Evolutionary conservation across 768 basidiomycete species (phyloP).

Genomic region (Thelephora ganbajun): DNA sequence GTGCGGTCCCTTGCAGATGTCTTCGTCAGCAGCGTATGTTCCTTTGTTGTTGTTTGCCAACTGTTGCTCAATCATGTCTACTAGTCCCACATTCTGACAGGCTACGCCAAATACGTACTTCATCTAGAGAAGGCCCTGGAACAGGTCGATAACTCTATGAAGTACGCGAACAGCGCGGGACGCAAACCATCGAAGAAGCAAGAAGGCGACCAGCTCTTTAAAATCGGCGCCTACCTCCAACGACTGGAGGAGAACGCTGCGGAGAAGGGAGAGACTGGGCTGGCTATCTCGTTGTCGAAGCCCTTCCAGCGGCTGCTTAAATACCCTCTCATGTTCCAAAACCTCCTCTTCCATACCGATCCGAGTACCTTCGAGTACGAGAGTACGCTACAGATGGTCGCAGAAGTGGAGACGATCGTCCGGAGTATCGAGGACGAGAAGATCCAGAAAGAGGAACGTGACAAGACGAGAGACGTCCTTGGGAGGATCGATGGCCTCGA

Average conservation of each 20-base stretch:
- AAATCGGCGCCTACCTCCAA: conserved; percentile 59
- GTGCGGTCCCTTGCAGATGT: conserved; percentile 90
- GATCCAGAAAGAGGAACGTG: conserved; percentile 89
- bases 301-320: conserved; percentile 95
- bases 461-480: conserved; percentile 88
- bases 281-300: conserved; percentile 91
- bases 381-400: conserved; percentile 89
- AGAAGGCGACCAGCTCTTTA: conserved; percentile 65
- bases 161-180: conserved; percentile 33
- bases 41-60: conserved; percentile 2
- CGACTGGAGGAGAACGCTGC: conserved; percentile 67
- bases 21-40: conserved; percentile 76
- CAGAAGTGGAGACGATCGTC: conserved; percentile 92
- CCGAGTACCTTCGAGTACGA: conserved; percentile 97
- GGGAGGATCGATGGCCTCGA: conserved; percentile 95
- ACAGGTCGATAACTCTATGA: conserved; percentile 72
- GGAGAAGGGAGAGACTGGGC: conserved; percentile 84
- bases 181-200: conserved; percentile 71
- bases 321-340: conserved; percentile 95
- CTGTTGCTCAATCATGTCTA: conserved; percentile 8
- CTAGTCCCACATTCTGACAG: conserved; percentile 85
- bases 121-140: conserved; percentile 84
- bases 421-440: conserved; percentile 97
- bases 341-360: conserved; percentile 91
- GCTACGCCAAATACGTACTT: conserved; percentile 90